Evolutionary conservation across 805 yeast genomes (phyloP), one percentile per base, ranked within the genome.

Genomic region (Jamesozyma hellenica): DNA sequence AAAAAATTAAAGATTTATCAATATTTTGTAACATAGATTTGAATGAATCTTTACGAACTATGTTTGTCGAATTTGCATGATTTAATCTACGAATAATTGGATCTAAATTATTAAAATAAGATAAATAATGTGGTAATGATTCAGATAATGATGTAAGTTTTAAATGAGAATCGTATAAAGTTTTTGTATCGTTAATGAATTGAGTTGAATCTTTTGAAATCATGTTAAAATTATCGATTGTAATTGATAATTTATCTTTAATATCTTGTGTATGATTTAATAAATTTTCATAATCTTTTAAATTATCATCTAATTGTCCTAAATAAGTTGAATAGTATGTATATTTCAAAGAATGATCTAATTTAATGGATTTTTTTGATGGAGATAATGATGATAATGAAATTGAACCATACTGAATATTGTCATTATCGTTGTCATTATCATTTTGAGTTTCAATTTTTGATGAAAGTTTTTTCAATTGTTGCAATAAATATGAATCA

Each of bases 41-140:
- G 61, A 84, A 84, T 10, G 72, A 67, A 17, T 71, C 68, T 41
- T 71, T 70, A 34, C 74, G 68, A 4, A 87, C 87, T 28, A 81
- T 69, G 34, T 67, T 70, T 15, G 61, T 44, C n/a, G 80, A 73
- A 1, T 84, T 85, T 2, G 84, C 78, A 19, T 77, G 71, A 47
- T 86, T 81, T 44, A 90, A 69, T 32, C 70, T 68, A 41, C 76
- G 71, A 28, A 84, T 79, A 31, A 85, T 78, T 3, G 72, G 64
- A 39, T 86, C 94, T 39, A 90, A 64, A 16, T 74, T 67, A 46
- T 82, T 87, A 55, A 85, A 88, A 39, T 76, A 68, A 15, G 65
- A 57, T 41, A 90, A 66, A 36, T 79, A 81, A 15, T 58, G 52
- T 4, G 77, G 69, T 6, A 86, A 83, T 12, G 71, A 66, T 37